Base-by-base conservation (phyloP, 2,329 filamentous ascomycete genomes). In the Catunica adiposa region DNA sequence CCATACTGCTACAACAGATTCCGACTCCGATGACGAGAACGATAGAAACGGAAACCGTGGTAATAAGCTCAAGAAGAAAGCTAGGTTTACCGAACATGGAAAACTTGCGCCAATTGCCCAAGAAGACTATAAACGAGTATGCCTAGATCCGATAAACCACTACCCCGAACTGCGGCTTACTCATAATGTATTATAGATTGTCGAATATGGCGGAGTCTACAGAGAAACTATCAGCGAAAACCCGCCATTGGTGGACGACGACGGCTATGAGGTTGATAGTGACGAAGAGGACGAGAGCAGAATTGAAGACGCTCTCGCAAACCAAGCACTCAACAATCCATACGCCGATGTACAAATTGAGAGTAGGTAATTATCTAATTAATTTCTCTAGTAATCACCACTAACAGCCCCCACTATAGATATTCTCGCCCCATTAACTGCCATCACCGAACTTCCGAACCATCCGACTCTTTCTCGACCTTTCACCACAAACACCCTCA, bases 51-150 rank as follows among this genome's bases (percentile, higher is more conserved):
- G 80, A 57, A 89, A 89, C 67, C 82, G 85, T 64, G 84, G 84
- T 59, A 80, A 87, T 67, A 90, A 89, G 66, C 73, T 90, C 48
- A 86, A 89, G 72, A 84, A 80, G 66, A 77, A 80, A 62, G 82
- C 86, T 47, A 77, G 80, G 62, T 86, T 86, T 64, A 77, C 84
- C 48, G 82, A 79, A 62, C 75, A 81, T 63, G 84, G 84, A 58
- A 80, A 83, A 63, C 72, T 89, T 60, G 79, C 83, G 46, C 76
- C 79, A 25, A 76, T 75, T 26, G 83, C 83, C 2, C 79, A 81
- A 46, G 76, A 80, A 61, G 76, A 79, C 11, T 87, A 88, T 69
- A 84, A 79, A 68, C 82, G 85, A 76, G 85, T 84, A 67, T 51
- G 8, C 14, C 17, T 17, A 51, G 23, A 23, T 6, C 8, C 25